Percentiles rank a stretch among this genome's conserved stretches.
Conservation (phyloP, 148 eudicot species). For the Dianthus caryophyllus region DNA sequence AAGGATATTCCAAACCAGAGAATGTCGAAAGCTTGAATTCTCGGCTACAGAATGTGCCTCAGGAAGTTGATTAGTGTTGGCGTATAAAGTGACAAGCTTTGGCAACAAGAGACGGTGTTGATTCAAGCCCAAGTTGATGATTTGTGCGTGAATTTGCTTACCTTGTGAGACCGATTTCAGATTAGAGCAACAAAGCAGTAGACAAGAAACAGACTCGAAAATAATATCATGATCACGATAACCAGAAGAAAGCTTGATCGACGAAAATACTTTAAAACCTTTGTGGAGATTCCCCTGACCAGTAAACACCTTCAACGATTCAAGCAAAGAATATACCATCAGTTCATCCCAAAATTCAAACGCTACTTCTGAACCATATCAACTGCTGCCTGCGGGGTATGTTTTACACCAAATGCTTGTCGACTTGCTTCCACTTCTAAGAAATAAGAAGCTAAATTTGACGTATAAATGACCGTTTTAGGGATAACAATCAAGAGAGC, state of each 20-base stretch:
- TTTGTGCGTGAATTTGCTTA: constrained; percentile 57
- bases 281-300: constrained; percentile 46
- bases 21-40: constrained; percentile 40
- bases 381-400: constrained; percentile 13
- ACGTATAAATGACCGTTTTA: constrained; percentile 28
- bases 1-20: constrained; percentile 77
- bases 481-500: constrained; percentile 24
- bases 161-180: constrained; percentile 46
- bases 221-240: constrained; percentile 29
- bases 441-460: constrained; percentile 44
- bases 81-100: constrained; percentile 56
- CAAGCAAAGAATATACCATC: constrained; percentile 49
- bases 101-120: constrained; percentile 45
- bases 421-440: constrained; percentile 42
- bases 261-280: constrained; percentile 49
- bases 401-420: constrained; percentile 16
- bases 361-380: constrained; percentile 12
- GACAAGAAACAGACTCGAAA: constrained; percentile 48
- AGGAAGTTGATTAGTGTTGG: constrained; percentile 37
- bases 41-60: constrained; percentile 50
- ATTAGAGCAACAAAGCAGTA: constrained; percentile 49
- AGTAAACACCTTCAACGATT: constrained; percentile 46
- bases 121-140: constrained; percentile 47
- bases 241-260: constrained; percentile 32
- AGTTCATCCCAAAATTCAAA: constrained; percentile 21